Evolutionary conservation across 2,329 filamentous ascomycete species (phyloP).

Genomic region (Tolypocladium amazonense): DNA sequence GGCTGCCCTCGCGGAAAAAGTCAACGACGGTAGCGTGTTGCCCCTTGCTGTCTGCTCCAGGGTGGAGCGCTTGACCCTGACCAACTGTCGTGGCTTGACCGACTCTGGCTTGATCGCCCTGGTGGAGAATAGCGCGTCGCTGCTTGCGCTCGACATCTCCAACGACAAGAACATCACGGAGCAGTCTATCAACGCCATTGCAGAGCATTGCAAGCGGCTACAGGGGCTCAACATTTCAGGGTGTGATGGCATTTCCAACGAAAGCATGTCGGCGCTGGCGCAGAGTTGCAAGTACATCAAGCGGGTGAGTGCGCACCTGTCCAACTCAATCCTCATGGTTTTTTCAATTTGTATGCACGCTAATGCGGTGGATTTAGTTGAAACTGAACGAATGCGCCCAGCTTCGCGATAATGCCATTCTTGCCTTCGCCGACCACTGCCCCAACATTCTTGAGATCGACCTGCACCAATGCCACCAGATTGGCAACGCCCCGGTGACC

Average conservation of each 20-base stretch:
- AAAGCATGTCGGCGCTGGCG: slow-evolving; percentile 72
- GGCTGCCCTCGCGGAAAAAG: slow-evolving; percentile 58
- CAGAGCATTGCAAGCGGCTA: slow-evolving; percentile 70
- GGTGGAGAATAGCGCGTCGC: slow-evolving; percentile 64
- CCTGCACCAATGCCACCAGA: slow-evolving; percentile 70
- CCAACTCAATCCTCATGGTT: background rate
- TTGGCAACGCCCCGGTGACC: slow-evolving; percentile 77
- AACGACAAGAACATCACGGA: slow-evolving; percentile 78
- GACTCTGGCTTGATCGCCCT: slow-evolving; percentile 75
- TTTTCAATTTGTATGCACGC: background rate
- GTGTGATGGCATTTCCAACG: slow-evolving; percentile 76
- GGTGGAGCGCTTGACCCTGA: slow-evolving; percentile 85
- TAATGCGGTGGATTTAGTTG: slow-evolving; percentile 38
- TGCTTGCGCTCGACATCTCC: slow-evolving; percentile 86
- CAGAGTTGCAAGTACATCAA: slow-evolving; percentile 79
- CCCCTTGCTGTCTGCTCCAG: slow-evolving; percentile 78
- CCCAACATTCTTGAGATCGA: slow-evolving; percentile 95
- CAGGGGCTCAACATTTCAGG: slow-evolving; percentile 90
- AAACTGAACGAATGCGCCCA: slow-evolving; percentile 92
- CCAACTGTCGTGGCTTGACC: slow-evolving; percentile 76
- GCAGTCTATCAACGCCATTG: slow-evolving; percentile 64
- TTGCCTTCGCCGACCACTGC: slow-evolving; percentile 80
- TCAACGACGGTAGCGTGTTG: slow-evolving; percentile 84
- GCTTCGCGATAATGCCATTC: slow-evolving; percentile 69
- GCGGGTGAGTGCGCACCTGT: slow-evolving; percentile 45